Conservation (phyloP, 2,329 filamentous ascomycete genomes). For the Cercospora sesami region DNA sequence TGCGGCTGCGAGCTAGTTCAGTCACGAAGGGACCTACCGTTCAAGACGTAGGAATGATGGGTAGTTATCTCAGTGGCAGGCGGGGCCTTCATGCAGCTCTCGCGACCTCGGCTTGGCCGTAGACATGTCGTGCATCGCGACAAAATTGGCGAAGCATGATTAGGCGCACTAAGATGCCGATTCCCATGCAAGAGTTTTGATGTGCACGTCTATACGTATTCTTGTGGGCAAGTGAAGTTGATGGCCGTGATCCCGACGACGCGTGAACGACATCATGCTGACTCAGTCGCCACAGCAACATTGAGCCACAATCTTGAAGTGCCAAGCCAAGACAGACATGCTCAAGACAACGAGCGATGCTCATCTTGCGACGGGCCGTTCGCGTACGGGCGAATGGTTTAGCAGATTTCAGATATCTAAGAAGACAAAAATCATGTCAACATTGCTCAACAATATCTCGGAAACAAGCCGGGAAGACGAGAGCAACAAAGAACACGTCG, state of each 20-base stretch:
- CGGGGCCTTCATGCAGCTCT: background rate
- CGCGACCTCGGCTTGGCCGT: slow-evolving; percentile 1
- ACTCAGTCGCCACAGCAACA: background rate
- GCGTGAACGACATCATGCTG: slow-evolving; percentile 4
- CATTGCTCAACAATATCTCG: slow-evolving; percentile 1
- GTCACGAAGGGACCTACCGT: background rate
- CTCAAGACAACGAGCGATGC: slow-evolving; percentile 10
- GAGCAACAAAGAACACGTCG: slow-evolving; percentile 16
- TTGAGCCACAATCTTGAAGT: background rate
- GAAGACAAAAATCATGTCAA: background rate
- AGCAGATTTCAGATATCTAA: too few species aligned
- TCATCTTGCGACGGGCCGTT: background rate
- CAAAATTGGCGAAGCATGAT: background rate
- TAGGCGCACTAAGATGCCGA: background rate
- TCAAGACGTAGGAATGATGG: background rate
- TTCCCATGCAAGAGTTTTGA: background rate
- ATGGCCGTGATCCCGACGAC: background rate
- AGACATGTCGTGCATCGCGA: background rate
- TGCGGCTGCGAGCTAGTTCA: background rate
- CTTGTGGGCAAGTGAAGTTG: background rate
- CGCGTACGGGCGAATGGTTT: background rate
- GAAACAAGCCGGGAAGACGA: slow-evolving; percentile 1
- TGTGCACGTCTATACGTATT: background rate
- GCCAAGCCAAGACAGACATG: slow-evolving; percentile 2
- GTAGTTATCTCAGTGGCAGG: background rate